Evolutionary conservation across 169 alveolate genomes (phyloP).

Genomic region (Plasmodium berghei): DNA sequence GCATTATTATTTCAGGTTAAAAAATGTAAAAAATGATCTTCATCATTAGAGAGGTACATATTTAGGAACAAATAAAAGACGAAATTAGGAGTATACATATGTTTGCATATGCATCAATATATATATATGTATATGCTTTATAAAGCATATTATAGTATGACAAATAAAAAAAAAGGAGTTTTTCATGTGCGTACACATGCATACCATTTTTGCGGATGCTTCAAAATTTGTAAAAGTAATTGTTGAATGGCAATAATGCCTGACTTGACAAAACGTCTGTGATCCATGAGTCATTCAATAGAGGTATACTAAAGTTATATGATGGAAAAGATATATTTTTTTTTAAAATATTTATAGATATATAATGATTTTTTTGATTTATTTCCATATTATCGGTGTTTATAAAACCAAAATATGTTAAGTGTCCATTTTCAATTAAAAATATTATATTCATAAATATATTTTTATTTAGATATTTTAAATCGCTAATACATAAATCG

Average conservation of each 20-base stretch:
- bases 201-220: not conserved
- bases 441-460: conserved; percentile 46
- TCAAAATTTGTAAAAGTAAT: conserved; percentile 57
- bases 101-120: not conserved
- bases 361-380: conserved; percentile 50
- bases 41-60: no score
- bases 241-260: conserved; percentile 29
- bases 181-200: not conserved
- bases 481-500: conserved; percentile 14
- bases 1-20: no score
- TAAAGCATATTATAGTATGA: not conserved
- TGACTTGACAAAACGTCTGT: conserved; percentile 38
- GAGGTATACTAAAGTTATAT: conserved; percentile 34
- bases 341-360: conserved; percentile 35
- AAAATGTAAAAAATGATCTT: no score
- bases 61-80: no score
- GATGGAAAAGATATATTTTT: conserved; percentile 54
- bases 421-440: conserved; percentile 72
- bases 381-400: conserved; percentile 49
- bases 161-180: not conserved
- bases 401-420: conserved; percentile 46
- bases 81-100: not conserved
- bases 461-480: conserved; percentile 26
- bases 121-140: not conserved
- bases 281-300: conserved; percentile 69